Conservation (phyloP, 257 asterid species). For the Solanum etuberosum region DNA sequence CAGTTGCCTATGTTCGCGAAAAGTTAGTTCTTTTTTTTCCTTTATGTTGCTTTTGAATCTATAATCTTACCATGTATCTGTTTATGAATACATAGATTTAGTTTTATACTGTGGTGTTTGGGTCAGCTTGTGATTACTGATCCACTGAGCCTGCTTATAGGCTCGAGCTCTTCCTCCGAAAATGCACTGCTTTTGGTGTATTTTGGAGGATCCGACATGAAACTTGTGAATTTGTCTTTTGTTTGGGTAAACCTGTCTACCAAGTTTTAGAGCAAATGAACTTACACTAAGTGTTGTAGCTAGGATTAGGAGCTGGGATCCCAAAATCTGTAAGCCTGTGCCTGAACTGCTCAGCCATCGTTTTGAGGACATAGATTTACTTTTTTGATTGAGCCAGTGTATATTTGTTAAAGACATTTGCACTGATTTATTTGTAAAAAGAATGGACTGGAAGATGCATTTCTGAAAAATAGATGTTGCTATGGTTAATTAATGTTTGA, state of each 20-base stretch:
- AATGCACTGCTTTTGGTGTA: neutral
- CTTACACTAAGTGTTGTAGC: neutral
- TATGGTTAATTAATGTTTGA: neutral
- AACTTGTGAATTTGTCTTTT: neutral
- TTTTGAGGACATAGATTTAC: neutral
- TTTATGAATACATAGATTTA: neutral
- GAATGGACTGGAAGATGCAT: neutral
- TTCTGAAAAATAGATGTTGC: neutral
- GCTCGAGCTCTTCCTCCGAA: neutral
- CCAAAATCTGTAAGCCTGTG: neutral
- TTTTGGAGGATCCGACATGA: neutral
- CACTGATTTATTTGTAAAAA: neutral
- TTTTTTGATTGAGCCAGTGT: neutral
- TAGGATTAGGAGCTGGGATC: neutral
- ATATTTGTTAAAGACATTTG: neutral
- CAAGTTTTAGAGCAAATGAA: neutral
- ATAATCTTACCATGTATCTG: neutral
- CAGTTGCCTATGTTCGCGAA: conserved; percentile 85
- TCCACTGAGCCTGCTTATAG: neutral
- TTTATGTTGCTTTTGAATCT: neutral
- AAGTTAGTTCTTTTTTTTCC: conserved; percentile 31
- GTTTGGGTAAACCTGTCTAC: neutral
- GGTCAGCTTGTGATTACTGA: neutral
- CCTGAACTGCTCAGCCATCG: neutral
- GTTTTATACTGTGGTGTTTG: neutral